Conservation (phyloP, 768 basidiomycete genomes). For the Lentinula detonsa region DNA sequence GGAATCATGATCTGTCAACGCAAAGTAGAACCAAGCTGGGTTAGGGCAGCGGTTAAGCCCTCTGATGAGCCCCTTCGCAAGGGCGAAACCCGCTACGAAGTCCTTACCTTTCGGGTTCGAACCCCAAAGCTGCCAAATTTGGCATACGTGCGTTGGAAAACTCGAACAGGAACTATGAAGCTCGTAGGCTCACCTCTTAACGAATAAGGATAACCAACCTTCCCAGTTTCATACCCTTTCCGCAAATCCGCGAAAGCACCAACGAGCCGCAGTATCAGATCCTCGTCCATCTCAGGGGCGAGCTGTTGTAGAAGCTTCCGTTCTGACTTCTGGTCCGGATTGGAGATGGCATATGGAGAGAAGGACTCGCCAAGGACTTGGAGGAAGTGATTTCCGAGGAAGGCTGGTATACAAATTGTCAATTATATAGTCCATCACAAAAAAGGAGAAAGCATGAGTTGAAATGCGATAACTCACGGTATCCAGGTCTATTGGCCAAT, state of each 20-base stretch:
- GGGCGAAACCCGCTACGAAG: too few species aligned
- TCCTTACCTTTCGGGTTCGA: too few species aligned
- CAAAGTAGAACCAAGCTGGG: too few species aligned
- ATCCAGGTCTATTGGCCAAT: conserved; percentile 63
- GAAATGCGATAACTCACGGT: conserved; percentile 37
- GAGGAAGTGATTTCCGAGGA: conserved; percentile 68
- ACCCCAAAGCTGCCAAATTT: too few species aligned
- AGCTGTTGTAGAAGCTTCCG: conserved; percentile 51
- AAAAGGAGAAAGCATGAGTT: not conserved
- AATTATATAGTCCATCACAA: not conserved
- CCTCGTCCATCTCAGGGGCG: conserved; percentile 52
- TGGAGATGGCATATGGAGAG: conserved; percentile 58
- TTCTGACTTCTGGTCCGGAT: conserved; percentile 65
- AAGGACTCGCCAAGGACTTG: conserved; percentile 70
- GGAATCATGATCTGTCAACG: too few species aligned
- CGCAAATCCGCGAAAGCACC: conserved; percentile 61
- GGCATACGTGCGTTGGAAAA: not conserved
- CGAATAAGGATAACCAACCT: conserved; percentile 62
- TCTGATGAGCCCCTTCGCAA: too few species aligned
- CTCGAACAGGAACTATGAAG: not conserved
- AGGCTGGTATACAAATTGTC: conserved; percentile 32
- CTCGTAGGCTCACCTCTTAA: conserved; percentile 41
- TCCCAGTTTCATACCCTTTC: conserved; percentile 49
- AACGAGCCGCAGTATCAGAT: conserved; percentile 49
- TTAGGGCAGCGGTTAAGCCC: too few species aligned